A percentile compares a stretch with the other conserved stretches of the same genome.
Evolutionary conservation across 805 yeast genomes (phyloP).

Genomic region (Saturnispora zaruensis): DNA sequence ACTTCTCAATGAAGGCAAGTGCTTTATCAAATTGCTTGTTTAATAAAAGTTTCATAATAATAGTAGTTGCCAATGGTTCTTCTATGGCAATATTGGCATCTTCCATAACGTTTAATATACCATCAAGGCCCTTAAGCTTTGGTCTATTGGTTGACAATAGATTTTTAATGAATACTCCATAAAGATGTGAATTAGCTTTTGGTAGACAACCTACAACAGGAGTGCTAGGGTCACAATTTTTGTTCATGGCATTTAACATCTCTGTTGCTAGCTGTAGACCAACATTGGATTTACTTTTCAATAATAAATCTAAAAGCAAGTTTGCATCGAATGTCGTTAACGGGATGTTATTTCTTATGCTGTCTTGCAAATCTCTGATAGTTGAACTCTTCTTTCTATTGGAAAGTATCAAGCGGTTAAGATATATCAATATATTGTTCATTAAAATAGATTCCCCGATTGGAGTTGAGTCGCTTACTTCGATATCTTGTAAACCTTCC

Average conservation of each 20-base stretch:
- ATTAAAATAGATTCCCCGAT: constrained; percentile 19
- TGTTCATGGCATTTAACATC: constrained; percentile 25
- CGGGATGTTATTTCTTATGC: constrained; percentile 17
- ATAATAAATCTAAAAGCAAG: constrained; percentile 18
- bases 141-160: constrained; percentile 26
- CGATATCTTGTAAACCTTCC: constrained; percentile 4
- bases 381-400: constrained; percentile 8
- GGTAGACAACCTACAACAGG: constrained; percentile 24
- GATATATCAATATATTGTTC: constrained; percentile 15
- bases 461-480: constrained; percentile 11
- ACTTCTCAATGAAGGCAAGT: constrained; percentile 27
- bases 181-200: constrained; percentile 34
- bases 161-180: constrained; percentile 31
- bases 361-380: constrained; percentile 12
- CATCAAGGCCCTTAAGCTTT: constrained; percentile 23
- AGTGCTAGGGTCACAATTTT: constrained; percentile 6
- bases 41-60: constrained; percentile 28
- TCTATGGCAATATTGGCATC: constrained; percentile 25
- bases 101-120: constrained; percentile 27
- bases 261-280: constrained; percentile 24
- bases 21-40: constrained; percentile 26
- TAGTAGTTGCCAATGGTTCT: constrained; percentile 31
- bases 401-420: constrained; percentile 9
- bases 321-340: constrained; percentile 23
- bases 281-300: constrained; percentile 17